phyloP scores from a whole-genome alignment of 306 rosid genomes.

The Casuarina equisetifolia region DNA sequence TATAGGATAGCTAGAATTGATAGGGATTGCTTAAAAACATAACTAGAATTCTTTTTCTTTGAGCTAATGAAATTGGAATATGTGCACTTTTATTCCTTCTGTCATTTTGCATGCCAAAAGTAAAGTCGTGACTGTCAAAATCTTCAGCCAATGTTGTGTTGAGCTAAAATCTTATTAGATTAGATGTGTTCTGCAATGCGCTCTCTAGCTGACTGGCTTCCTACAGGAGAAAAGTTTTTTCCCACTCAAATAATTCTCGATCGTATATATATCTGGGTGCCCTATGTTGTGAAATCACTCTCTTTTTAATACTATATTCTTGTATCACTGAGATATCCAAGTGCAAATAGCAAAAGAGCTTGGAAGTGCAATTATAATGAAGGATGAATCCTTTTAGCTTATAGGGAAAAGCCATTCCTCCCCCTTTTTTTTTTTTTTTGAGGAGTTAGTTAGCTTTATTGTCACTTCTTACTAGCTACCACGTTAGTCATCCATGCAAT shows the following conservation, averaged over 20 bases:
- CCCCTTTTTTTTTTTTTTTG: background rate
- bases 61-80: background rate
- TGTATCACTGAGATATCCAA: background rate
- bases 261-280: slow-evolving; percentile 3
- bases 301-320: background rate
- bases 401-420: background rate
- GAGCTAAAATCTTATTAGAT: background rate
- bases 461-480: background rate
- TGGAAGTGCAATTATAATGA: background rate
- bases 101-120: background rate
- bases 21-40: slow-evolving; percentile 2
- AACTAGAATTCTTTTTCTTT: background rate
- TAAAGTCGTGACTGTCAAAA: slow-evolving; percentile 10
- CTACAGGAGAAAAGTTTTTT: background rate
- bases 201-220: background rate
- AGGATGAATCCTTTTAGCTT: background rate
- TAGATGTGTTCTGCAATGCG: slow-evolving; percentile 4
- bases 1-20: background rate
- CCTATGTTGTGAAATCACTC: background rate
- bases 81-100: background rate
- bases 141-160: slow-evolving; percentile 5
- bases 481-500: background rate
- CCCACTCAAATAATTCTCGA: background rate
- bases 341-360: background rate
- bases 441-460: background rate